Conservation (phyloP, 163 green algal genomes). For the Scenedesmus sp. region DNA sequence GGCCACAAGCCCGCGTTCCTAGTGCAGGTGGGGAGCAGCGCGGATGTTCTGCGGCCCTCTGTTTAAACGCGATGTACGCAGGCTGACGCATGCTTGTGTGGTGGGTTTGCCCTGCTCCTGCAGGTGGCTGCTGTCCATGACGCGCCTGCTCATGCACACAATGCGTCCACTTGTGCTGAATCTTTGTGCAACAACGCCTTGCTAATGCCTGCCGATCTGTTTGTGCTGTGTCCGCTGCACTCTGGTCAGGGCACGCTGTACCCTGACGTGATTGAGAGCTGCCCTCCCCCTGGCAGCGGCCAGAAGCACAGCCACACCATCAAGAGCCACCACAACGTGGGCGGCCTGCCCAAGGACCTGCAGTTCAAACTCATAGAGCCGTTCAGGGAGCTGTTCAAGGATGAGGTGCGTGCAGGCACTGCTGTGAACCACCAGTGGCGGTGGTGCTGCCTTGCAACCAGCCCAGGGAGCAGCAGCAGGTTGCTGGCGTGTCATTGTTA, state of each 20-base stretch:
- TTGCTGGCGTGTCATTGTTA: no score
- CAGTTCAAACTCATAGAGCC: slow-evolving; percentile 98
- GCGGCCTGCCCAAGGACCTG: slow-evolving; percentile 98
- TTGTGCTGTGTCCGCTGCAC: background rate
- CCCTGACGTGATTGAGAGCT: slow-evolving; percentile 99
- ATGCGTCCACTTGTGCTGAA: no score
- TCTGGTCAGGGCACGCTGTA: slow-evolving; percentile 97
- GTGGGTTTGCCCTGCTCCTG: no score
- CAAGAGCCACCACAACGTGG: slow-evolving; percentile 99
- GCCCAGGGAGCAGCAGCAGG: no score
- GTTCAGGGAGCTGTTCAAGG: slow-evolving; percentile 99
- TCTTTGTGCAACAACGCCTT: no score
- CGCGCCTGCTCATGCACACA: background rate
- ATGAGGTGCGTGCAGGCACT: slow-evolving; percentile 75
- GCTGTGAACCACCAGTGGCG: background rate
- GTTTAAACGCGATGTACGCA: no score
- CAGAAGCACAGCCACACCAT: slow-evolving; percentile 99
- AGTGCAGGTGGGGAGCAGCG: slow-evolving; percentile 87
- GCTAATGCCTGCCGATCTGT: no score
- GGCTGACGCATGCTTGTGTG: no score
- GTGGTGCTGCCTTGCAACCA: no score
- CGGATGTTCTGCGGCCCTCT: no score
- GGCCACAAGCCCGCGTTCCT: slow-evolving; percentile 92
- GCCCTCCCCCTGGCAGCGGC: slow-evolving; percentile 92
- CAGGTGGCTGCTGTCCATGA: no score